Base-by-base conservation (phyloP, 306 rosid species). In the Cyamopsis tetragonoloba region DNA sequence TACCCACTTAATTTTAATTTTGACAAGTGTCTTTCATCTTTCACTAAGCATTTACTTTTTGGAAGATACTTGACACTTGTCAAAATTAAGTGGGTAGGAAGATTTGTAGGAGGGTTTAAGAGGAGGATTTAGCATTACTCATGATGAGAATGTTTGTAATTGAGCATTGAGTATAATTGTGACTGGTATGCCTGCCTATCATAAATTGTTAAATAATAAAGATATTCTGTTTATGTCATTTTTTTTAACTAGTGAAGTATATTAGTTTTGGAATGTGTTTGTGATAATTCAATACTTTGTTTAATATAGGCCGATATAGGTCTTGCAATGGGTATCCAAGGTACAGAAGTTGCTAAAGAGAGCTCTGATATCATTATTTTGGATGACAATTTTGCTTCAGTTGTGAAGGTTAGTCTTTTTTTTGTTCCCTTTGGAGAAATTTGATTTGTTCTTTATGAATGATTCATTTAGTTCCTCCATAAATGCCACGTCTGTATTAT, bases 321-420 rank as follows among this genome's bases (percentile, higher is more conserved):
- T 65, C 89, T 93, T 82, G 96, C 97, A 20, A 90, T 93, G 99
- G 96, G 95, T 46, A 93, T 93, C 55, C 76, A 62, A 51, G 99
- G 99, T 44, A 90, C 99, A 9, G 95, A 90, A 78, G 96, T 93
- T 58, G 96, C 99, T 9, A 93, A 93, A 77, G 99, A 93, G 80
- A 93, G 92, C 77, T 93, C 96, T 1, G 99, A 87, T 80, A 86
- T 93, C 56, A 82, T 93, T 62, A 93, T 93, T 66, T 86, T 93
- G 84, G 99, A 93, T 76, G 99, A 93, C 82, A 86, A 82, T 43
- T 93, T 93, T 75, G 80, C 97, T 50, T 86, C 97, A 17, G 89
- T 93, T 80, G 95, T 86, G 42, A 93, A 93, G 95, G 96, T 86
- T 31, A 43, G 74, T 18, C 17, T 22, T 63, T 46, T 60, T 32